Percentiles rank a stretch among this genome's conserved stretches.
Conservation (phyloP, 345 rosid species). For the Arabis hirsuta region DNA sequence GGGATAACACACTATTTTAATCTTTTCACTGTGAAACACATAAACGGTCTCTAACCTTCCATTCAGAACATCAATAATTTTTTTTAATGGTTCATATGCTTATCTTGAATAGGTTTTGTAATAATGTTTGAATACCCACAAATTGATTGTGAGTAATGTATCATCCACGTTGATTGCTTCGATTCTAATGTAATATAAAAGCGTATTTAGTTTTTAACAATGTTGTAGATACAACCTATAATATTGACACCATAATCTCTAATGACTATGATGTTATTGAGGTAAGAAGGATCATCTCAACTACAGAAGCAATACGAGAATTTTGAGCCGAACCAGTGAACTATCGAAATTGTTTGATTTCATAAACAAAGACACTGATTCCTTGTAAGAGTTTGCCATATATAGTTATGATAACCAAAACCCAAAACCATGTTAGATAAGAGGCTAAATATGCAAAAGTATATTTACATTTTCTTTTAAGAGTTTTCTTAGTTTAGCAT, state of each 20-base stretch:
- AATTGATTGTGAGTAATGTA: background rate
- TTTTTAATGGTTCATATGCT: background rate
- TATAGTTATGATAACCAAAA: conserved; percentile 7
- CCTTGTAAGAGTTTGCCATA: background rate
- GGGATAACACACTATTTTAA: too few relatives aligned
- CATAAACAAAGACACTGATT: conserved; percentile 13
- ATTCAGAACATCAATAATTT: background rate
- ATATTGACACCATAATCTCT: conserved; percentile 16
- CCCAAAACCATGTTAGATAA: conserved; percentile 10
- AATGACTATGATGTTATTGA: background rate
- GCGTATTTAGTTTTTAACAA: background rate
- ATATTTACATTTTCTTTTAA: too few relatives aligned
- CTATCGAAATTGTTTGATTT: background rate
- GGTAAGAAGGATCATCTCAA: conserved; percentile 6
- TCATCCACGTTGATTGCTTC: conserved; percentile 11
- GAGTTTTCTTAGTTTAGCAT: too few relatives aligned
- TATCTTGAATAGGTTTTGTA: background rate
- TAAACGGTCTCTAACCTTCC: background rate
- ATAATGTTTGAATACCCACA: background rate
- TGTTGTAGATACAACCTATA: conserved; percentile 1
- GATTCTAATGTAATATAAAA: background rate
- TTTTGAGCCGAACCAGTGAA: background rate
- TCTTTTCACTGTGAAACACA: too few relatives aligned
- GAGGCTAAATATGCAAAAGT: background rate
- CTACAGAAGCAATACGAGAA: conserved; percentile 24